Conservation (phyloP, 163 green algal species). For the Chlorella variabilis region DNA sequence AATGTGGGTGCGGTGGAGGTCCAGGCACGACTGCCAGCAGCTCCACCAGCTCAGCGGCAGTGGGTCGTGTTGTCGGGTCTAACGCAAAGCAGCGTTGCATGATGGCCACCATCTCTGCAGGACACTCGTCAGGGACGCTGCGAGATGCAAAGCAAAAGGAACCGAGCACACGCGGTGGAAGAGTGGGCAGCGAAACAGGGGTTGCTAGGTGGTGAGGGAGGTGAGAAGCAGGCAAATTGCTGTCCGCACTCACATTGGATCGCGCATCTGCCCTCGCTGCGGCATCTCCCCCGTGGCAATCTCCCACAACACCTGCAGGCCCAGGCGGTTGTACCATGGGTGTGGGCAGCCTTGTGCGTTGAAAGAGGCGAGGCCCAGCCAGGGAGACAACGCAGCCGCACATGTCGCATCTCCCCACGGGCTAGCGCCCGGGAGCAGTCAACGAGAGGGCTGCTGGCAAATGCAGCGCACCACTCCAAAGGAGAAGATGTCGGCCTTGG, state of each 20-base stretch:
- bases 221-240: too few relatives aligned
- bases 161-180: background rate
- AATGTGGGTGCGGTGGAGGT: too few relatives aligned
- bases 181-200: background rate
- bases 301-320: slow-evolving; percentile 20
- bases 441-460: too few relatives aligned
- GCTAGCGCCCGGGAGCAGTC: too few relatives aligned
- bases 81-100: slow-evolving; percentile 42
- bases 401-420: too few relatives aligned
- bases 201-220: too few relatives aligned
- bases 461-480: too few relatives aligned
- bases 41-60: slow-evolving; percentile 20
- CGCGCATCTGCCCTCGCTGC: slow-evolving; percentile 27
- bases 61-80: slow-evolving; percentile 22
- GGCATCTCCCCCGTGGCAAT: slow-evolving; percentile 35
- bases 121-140: slow-evolving; percentile 59
- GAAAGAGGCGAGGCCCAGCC: background rate
- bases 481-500: slow-evolving; percentile 35
- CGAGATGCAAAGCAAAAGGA: background rate
- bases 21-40: background rate
- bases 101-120: slow-evolving; percentile 37
- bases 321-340: too few relatives aligned
- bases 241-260: slow-evolving; percentile 27
- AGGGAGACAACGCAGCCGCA: background rate
- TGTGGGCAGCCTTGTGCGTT: too few relatives aligned